Conservation (phyloP, 495 filamentous ascomycete genomes). For the Penicillium salamii region DNA sequence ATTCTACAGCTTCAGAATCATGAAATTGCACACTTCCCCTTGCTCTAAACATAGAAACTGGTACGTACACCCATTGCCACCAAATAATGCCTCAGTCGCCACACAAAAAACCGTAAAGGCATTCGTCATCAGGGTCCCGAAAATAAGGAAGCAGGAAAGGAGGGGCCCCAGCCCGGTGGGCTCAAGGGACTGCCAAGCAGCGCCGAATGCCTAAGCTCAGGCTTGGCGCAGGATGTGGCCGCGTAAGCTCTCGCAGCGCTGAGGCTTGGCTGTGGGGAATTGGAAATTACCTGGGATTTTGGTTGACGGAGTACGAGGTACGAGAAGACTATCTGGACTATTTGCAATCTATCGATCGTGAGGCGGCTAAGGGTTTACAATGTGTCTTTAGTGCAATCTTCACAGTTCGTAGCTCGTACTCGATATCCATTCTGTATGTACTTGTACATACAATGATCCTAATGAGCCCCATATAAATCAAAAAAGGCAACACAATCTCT, state of each 20-base stretch:
- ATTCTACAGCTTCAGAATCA: neutral
- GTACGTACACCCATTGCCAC: neutral
- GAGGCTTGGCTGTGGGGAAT: neutral
- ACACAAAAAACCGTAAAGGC: slow-evolving; percentile 9
- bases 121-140: slow-evolving; percentile 5
- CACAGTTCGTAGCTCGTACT: no score
- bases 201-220: slow-evolving; percentile 32
- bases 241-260: slow-evolving; percentile 23
- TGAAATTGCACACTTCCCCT: neutral
- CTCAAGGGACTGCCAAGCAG: slow-evolving; percentile 18
- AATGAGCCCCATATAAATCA: no score
- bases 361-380: neutral
- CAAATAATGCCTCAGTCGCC: slow-evolving; percentile 5
- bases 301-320: no score
- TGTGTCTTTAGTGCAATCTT: neutral
- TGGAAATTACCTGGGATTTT: neutral
- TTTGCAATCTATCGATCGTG: no score
- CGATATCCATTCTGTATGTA: neutral
- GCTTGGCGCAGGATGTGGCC: slow-evolving; percentile 28
- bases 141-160: slow-evolving; percentile 1
- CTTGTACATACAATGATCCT: no score
- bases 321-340: no score
- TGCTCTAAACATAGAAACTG: neutral
- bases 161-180: neutral
- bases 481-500: neutral